phyloP scores from a whole-genome alignment of 164 flowering plant species.

The Tetracentron sinense region DNA sequence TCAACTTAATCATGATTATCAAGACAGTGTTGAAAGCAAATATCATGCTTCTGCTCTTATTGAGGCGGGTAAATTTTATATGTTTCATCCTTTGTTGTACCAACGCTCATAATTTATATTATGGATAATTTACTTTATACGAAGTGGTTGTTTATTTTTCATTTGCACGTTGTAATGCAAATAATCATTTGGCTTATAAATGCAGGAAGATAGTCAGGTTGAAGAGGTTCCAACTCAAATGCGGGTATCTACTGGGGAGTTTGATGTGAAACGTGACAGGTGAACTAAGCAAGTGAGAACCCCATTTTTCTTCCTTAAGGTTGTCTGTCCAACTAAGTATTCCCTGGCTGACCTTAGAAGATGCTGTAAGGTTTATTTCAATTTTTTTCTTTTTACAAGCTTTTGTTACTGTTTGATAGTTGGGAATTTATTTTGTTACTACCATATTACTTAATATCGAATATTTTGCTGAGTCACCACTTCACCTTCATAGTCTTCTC shows the following conservation, averaged over 20 bases:
- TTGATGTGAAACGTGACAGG: slow-evolving; percentile 56
- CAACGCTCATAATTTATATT: slow-evolving; percentile 1
- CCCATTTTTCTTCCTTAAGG: slow-evolving; percentile 16
- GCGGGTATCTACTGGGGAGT: slow-evolving; percentile 17
- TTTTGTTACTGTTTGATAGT: neutral
- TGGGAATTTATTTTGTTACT: neutral
- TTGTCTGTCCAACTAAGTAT: too few species aligned
- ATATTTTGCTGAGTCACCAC: neutral
- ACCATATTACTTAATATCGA: neutral
- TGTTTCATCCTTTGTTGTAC: neutral
- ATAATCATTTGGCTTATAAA: slow-evolving; percentile 11
- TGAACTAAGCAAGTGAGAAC: slow-evolving; percentile 61
- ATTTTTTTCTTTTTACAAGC: neutral
- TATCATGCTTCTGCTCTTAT: slow-evolving; percentile 21
- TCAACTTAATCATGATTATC: slow-evolving; percentile 30
- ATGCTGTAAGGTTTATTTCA: neutral
- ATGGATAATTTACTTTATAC: neutral
- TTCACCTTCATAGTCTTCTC: neutral
- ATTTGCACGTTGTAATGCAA: neutral
- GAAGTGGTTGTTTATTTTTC: neutral
- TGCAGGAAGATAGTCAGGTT: slow-evolving; percentile 36
- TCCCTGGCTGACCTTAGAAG: neutral
- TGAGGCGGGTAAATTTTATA: slow-evolving; percentile 29
- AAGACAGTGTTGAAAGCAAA: slow-evolving; percentile 36
- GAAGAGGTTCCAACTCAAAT: slow-evolving; percentile 14